Conservation (phyloP, 2,329 filamentous ascomycete genomes). For the Cadophora malorum region DNA sequence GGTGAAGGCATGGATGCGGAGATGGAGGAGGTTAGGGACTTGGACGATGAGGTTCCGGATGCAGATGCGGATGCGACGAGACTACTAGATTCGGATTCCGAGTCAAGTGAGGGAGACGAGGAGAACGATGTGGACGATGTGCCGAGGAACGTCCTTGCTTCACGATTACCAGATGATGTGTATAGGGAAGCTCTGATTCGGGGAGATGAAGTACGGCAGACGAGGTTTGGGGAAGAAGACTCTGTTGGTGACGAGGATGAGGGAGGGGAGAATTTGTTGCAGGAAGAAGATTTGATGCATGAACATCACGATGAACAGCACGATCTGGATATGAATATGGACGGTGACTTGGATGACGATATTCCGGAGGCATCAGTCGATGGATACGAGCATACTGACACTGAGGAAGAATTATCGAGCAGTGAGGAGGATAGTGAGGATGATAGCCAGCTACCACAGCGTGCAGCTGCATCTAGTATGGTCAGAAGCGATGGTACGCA, state of each 20-base stretch:
- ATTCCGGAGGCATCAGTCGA: slow-evolving; percentile 66
- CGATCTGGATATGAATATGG: slow-evolving; percentile 60
- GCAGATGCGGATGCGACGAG: slow-evolving; percentile 47
- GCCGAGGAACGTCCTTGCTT: slow-evolving; percentile 42
- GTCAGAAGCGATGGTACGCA: slow-evolving; percentile 46
- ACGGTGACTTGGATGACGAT: slow-evolving; percentile 73
- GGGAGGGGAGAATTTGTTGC: slow-evolving; percentile 63
- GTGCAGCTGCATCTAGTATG: slow-evolving; percentile 39
- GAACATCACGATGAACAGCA: slow-evolving; percentile 44
- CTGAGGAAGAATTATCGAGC: slow-evolving; percentile 67
- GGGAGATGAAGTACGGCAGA: slow-evolving; percentile 55
- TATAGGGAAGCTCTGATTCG: slow-evolving; percentile 64
- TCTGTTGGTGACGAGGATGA: slow-evolving; percentile 62
- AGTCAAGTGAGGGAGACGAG: slow-evolving; percentile 50
- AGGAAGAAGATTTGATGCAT: slow-evolving; percentile 64
- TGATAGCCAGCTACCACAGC: slow-evolving; percentile 44
- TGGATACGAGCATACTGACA: slow-evolving; percentile 80
- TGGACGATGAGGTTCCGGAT: slow-evolving; percentile 78
- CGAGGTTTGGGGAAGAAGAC: slow-evolving; percentile 51
- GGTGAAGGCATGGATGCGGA: slow-evolving; percentile 45
- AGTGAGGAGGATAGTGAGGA: slow-evolving; percentile 52
- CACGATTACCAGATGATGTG: slow-evolving; percentile 63
- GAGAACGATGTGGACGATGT: slow-evolving; percentile 47
- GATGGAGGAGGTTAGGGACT: slow-evolving; percentile 61
- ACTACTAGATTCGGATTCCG: slow-evolving; percentile 49